A percentile compares a stretch with the other conserved stretches of the same genome.
Conservation (phyloP, 768 basidiomycete genomes). For the Termitomyces titanicus region DNA sequence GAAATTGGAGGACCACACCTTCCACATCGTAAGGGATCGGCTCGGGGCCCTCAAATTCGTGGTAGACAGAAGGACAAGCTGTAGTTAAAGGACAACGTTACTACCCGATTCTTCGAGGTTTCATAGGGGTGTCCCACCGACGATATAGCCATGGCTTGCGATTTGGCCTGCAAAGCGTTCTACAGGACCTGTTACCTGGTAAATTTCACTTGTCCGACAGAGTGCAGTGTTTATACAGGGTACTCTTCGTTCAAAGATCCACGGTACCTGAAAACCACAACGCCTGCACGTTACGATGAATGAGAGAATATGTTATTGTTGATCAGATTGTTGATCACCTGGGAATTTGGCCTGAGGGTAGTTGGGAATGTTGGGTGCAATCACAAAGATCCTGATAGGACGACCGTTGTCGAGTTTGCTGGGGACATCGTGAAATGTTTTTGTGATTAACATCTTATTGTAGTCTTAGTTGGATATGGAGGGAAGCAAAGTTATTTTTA, state of each 20-base stretch:
- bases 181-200: slow-evolving; percentile 96
- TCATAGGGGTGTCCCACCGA: slow-evolving; percentile 47
- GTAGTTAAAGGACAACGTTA: neutral
- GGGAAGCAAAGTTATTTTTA: neutral
- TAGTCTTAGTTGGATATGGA: slow-evolving; percentile 7
- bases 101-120: neutral
- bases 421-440: slow-evolving; percentile 73
- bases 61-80: slow-evolving; percentile 86
- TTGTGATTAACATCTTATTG: slow-evolving; percentile 72
- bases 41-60: slow-evolving; percentile 90
- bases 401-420: slow-evolving; percentile 57
- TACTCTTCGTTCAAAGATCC: neutral
- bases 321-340: slow-evolving; percentile 35
- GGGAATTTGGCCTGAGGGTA: slow-evolving; percentile 93
- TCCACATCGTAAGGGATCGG: slow-evolving; percentile 85
- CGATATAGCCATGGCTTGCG: slow-evolving; percentile 81
- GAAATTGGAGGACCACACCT: slow-evolving; percentile 36
- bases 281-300: slow-evolving; percentile 41
- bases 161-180: slow-evolving; percentile 88
- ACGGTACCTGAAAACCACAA: slow-evolving; percentile 73
- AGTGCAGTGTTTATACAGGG: neutral
- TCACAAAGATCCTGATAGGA: slow-evolving; percentile 78
- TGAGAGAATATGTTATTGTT: neutral
- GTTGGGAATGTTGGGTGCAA: slow-evolving; percentile 72
- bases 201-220: slow-evolving; percentile 69